Conservation (phyloP, 1,139 yeast genomes). For the Trichomonascaceae sp. region DNA sequence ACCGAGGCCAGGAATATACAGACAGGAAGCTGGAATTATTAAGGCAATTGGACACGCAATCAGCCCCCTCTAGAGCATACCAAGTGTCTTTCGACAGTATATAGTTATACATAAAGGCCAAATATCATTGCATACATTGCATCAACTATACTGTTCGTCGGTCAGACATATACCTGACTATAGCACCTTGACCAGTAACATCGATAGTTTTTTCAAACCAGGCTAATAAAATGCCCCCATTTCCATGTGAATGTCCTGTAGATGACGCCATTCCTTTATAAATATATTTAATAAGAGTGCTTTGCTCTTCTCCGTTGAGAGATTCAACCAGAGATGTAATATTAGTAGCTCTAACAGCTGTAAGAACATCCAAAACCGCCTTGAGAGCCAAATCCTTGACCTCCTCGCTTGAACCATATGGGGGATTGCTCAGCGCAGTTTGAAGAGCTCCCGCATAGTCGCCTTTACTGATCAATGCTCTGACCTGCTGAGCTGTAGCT, state of each 20-base stretch:
- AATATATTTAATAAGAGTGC: constrained; percentile 73
- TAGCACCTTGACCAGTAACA: constrained; percentile 80
- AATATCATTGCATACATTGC: not conserved
- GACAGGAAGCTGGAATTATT: constrained; percentile 24
- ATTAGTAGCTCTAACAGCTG: constrained; percentile 69
- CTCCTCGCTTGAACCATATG: constrained; percentile 66
- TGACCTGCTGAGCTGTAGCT: constrained; percentile 50
- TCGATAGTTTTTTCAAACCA: constrained; percentile 94
- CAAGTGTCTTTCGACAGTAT: not conserved
- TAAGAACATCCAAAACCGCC: constrained; percentile 68
- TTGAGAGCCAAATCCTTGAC: constrained; percentile 47
- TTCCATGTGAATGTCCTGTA: constrained; percentile 63
- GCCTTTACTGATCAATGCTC: constrained; percentile 64
- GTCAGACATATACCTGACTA: constrained; percentile 79
- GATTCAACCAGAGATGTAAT: constrained; percentile 54
- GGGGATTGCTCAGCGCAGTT: constrained; percentile 63
- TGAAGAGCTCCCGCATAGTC: constrained; percentile 61
- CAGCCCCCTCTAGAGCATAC: not conserved
- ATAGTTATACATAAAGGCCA: not conserved
- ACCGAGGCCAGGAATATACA: constrained; percentile 22
- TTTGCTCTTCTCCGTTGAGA: constrained; percentile 62
- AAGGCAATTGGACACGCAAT: constrained; percentile 1
- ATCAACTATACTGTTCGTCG: constrained; percentile 63
- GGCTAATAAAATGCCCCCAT: constrained; percentile 75
- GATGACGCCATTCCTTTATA: constrained; percentile 78